Conservation (phyloP, 2,329 filamentous ascomycete species). For the Malbranchea zuffiana region DNA sequence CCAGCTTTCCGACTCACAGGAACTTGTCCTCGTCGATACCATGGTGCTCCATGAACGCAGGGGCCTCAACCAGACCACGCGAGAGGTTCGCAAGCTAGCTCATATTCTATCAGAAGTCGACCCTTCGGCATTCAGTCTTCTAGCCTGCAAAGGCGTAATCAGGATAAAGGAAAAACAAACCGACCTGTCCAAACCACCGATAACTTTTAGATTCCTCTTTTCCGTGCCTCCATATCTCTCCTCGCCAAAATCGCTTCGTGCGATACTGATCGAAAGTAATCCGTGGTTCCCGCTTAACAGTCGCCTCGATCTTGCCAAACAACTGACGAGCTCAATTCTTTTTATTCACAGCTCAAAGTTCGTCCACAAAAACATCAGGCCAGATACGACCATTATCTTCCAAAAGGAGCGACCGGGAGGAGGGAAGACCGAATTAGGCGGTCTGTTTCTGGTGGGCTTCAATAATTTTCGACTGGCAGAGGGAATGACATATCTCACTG, state of each 20-base stretch:
- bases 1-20: no score
- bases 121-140: constrained; percentile 14
- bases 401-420: no score
- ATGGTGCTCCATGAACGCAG: no score
- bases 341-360: constrained; percentile 20
- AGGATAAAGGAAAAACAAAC: no score
- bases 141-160: constrained; percentile 16
- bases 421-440: no score
- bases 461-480: constrained; percentile 30
- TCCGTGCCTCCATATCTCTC: no score
- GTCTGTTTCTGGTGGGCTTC: constrained; percentile 39
- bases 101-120: constrained; percentile 14
- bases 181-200: no score
- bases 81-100: constrained; percentile 17
- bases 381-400: constrained; percentile 23
- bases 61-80: constrained; percentile 9
- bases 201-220: no score
- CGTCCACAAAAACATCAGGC: constrained; percentile 26
- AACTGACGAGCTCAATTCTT: constrained; percentile 18
- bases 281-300: constrained; percentile 15
- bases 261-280: no score
- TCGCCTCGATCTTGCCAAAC: constrained; percentile 16
- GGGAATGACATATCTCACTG: constrained; percentile 21
- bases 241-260: no score
- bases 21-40: no score